These are phyloP conservation scores for Boletus pseudopeckii DNA, from an alignment of 768 basidiomycete species.

Conservation along the genomic window DNA sequence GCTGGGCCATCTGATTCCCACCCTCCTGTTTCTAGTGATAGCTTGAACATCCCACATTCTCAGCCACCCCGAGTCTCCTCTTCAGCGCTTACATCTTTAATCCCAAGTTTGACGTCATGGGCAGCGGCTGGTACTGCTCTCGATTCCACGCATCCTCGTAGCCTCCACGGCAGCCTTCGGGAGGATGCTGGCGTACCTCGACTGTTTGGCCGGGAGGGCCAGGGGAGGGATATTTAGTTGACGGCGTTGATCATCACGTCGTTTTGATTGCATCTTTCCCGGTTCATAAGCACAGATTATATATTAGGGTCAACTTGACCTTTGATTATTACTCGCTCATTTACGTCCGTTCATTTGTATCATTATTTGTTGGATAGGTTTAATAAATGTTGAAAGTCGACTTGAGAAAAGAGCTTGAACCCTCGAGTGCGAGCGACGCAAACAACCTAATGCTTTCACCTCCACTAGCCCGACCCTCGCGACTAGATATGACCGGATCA, in stretches of 20 bases:
- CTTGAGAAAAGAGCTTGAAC: background rate
- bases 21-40: conserved; percentile 1
- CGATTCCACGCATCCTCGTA: conserved; percentile 16
- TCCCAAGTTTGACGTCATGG: conserved; percentile 37
- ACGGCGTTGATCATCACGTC: background rate
- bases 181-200: conserved; percentile 25
- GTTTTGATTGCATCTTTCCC: background rate
- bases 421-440: background rate
- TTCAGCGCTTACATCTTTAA: conserved; percentile 24
- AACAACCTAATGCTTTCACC: no score
- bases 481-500: no score
- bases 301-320: background rate
- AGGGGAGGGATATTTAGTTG: conserved; percentile 23
- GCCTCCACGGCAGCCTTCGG: conserved; percentile 2
- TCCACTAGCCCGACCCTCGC: no score
- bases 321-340: conserved; percentile 1
- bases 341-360: conserved; percentile 12
- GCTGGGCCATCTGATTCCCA: background rate
- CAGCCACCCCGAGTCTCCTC: conserved; percentile 22
- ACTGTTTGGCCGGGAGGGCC: conserved; percentile 26
- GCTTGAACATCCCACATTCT: conserved; percentile 9
- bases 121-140: conserved; percentile 23
- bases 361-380: conserved; percentile 7
- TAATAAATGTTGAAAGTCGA: background rate
- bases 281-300: conserved; percentile 5